phyloP scores from a whole-genome alignment of 768 basidiomycete species.

The Paxillus involutus region DNA sequence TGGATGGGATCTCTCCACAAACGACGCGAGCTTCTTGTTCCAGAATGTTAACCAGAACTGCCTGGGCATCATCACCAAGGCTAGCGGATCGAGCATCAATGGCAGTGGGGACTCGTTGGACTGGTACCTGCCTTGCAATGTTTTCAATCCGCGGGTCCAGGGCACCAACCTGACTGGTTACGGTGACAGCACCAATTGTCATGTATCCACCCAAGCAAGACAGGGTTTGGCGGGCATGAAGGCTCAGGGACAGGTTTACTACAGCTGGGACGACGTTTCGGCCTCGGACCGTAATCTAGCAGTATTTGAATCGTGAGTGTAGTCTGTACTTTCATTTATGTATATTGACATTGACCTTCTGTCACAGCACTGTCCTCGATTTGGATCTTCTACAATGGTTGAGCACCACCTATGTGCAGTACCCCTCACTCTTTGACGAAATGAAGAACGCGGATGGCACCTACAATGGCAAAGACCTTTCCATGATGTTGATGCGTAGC shows the following conservation, averaged over 20 bases:
- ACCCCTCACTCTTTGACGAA: slow-evolving; percentile 80
- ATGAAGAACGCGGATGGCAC: slow-evolving; percentile 69
- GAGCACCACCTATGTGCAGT: slow-evolving; percentile 73
- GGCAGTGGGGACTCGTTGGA: slow-evolving; percentile 61
- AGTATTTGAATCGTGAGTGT: slow-evolving; percentile 88
- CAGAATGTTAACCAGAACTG: slow-evolving; percentile 90
- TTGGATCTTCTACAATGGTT: slow-evolving; percentile 85
- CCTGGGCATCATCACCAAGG: slow-evolving; percentile 69
- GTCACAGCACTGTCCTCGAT: slow-evolving; percentile 79
- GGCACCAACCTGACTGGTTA: slow-evolving; percentile 71
- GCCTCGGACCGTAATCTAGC: slow-evolving; percentile 75
- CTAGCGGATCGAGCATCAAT: slow-evolving; percentile 69
- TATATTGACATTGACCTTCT: slow-evolving; percentile 9
- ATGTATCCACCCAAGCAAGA: slow-evolving; percentile 57
- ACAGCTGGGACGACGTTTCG: slow-evolving; percentile 85
- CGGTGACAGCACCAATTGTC: slow-evolving; percentile 66
- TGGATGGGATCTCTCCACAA: slow-evolving; percentile 75
- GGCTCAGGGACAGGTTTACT: slow-evolving; percentile 86
- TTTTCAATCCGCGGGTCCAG: slow-evolving; percentile 72
- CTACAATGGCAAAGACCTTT: slow-evolving; percentile 82
- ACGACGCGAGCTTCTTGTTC: slow-evolving; percentile 93
- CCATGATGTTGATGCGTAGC: slow-evolving; percentile 79
- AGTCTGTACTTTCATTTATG: not conserved
- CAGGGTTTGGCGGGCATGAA: slow-evolving; percentile 46
- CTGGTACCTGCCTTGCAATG: slow-evolving; percentile 99